Evolutionary conservation across 345 rosid genomes (phyloP).

Genomic region (Brassica carinata): DNA sequence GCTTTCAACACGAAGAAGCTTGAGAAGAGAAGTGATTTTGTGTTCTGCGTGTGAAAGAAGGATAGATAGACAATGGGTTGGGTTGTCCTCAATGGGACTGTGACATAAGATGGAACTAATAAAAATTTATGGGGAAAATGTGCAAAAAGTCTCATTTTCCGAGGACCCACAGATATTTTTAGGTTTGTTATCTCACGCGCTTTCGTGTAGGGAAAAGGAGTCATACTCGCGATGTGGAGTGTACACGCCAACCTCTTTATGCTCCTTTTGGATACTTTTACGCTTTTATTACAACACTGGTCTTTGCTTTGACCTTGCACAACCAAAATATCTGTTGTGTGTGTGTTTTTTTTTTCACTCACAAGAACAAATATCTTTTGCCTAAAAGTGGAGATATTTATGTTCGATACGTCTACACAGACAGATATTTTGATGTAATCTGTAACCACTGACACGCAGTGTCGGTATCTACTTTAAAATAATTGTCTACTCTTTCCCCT

Average conservation of each 20-base stretch:
- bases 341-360: not conserved
- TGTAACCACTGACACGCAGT: conserved; percentile 29
- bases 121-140: conserved; percentile 23
- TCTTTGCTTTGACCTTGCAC: conserved; percentile 12
- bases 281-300: not conserved
- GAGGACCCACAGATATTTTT: conserved; percentile 24
- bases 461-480: not conserved
- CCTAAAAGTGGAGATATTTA: conserved; percentile 23
- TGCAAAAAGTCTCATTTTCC: not conserved
- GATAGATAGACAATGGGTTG: conserved; percentile 52
- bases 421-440: conserved; percentile 15
- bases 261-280: not conserved
- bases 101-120: conserved; percentile 42
- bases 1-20: conserved; percentile 1
- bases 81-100: conserved; percentile 40
- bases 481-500: not conserved
- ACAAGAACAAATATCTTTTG: conserved; percentile 30
- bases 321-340: conserved; percentile 25
- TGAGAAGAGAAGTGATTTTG: not conserved
- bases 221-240: not conserved
- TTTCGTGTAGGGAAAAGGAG: not conserved
- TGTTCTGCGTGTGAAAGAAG: conserved; percentile 12
- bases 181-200: not conserved
- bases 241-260: not conserved
- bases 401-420: conserved; percentile 15